Evolutionary conservation across 768 basidiomycete genomes (phyloP).

Genomic region (Coprinopsis marcescibilis): DNA sequence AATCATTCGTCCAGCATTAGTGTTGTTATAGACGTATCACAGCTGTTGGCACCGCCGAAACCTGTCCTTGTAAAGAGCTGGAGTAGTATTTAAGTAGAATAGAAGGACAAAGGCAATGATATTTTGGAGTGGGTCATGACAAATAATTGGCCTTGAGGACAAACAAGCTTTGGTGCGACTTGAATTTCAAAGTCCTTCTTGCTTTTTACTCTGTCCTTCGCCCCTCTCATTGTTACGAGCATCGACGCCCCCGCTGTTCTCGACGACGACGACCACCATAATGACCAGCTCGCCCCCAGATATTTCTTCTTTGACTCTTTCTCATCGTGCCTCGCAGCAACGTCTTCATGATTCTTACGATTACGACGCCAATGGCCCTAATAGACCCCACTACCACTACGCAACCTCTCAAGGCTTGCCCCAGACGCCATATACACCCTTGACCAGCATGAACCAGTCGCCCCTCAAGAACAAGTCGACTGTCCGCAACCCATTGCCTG

Average conservation of each 20-base stretch:
- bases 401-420: conserved; percentile 52
- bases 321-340: conserved; percentile 54
- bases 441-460: conserved; percentile 53
- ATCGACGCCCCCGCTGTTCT: conserved; percentile 17
- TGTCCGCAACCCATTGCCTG: conserved; percentile 63
- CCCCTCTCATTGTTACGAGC: conserved; percentile 29
- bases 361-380: conserved; percentile 58
- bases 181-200: conserved; percentile 20
- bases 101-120: conserved; percentile 5
- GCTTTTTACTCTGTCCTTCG: conserved; percentile 22
- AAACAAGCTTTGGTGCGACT: conserved; percentile 20
- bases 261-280: conserved; percentile 30
- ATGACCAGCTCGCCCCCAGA: conserved; percentile 83
- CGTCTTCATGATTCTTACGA: conserved; percentile 85
- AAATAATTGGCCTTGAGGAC: conserved; percentile 18
- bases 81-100: background rate
- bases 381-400: conserved; percentile 66
- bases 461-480: conserved; percentile 69
- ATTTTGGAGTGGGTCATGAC: conserved; percentile 1
- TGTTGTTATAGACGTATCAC: conserved; percentile 40
- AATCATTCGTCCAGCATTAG: conserved; percentile 45
- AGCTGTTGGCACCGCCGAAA: conserved; percentile 39
- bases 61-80: conserved; percentile 27
- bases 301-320: conserved; percentile 71
- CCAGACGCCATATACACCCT: conserved; percentile 54